Conservation (phyloP, 2,329 filamentous ascomycete genomes). For the Nigrospora oryzae region DNA sequence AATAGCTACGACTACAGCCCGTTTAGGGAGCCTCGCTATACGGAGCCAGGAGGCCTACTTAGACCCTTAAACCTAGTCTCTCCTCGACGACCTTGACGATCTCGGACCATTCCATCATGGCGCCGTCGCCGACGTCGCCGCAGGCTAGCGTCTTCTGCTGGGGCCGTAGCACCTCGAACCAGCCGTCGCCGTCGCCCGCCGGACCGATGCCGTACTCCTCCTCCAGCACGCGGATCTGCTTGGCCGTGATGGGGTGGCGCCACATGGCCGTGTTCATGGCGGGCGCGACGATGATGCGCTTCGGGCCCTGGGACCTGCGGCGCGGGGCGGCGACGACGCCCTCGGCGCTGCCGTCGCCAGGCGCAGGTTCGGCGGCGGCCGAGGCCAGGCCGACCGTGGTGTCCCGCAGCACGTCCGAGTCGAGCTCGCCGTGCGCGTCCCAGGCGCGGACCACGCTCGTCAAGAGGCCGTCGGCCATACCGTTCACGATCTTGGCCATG, state of each 20-base stretch:
- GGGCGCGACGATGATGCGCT: slow-evolving; percentile 66
- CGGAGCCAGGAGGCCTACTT: too few species aligned
- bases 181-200: slow-evolving; percentile 24
- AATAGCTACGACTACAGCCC: too few species aligned
- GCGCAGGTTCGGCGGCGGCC: slow-evolving; percentile 9
- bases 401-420: slow-evolving; percentile 19
- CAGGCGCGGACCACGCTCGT: slow-evolving; percentile 73
- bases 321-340: background rate
- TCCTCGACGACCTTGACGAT: slow-evolving; percentile 61
- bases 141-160: slow-evolving; percentile 74
- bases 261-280: slow-evolving; percentile 93
- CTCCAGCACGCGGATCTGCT: slow-evolving; percentile 61
- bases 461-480: slow-evolving; percentile 71
- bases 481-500: slow-evolving; percentile 73
- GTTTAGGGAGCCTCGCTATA: too few species aligned
- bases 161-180: slow-evolving; percentile 66
- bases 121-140: slow-evolving; percentile 74
- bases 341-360: slow-evolving; percentile 1
- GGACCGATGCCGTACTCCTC: slow-evolving; percentile 60
- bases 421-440: slow-evolving; percentile 64
- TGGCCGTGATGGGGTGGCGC: slow-evolving; percentile 70
- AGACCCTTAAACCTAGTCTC: slow-evolving; percentile 26
- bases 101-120: slow-evolving; percentile 73
- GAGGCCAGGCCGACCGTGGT: background rate
- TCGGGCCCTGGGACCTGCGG: slow-evolving; percentile 29